Evolutionary conservation across 2,329 filamentous ascomycete species (phyloP).

Genomic region (Ophiocordyceps camponoti-rufipedis): DNA sequence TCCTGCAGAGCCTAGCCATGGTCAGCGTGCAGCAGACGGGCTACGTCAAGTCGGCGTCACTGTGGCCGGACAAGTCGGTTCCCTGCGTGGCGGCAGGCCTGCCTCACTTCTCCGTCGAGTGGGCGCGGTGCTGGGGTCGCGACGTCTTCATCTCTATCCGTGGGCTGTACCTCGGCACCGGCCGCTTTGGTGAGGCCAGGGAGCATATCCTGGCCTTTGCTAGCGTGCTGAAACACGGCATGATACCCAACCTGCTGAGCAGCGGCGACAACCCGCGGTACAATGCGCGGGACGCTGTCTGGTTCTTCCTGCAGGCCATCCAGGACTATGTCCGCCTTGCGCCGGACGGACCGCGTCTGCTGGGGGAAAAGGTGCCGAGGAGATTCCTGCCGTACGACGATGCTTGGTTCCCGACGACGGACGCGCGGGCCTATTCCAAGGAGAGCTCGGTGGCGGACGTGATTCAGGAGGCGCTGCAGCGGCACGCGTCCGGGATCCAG

Average conservation of each 20-base stretch:
- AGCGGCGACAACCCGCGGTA: slow-evolving; percentile 77
- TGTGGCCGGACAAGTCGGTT: slow-evolving; percentile 72
- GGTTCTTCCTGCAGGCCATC: slow-evolving; percentile 94
- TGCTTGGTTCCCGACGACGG: slow-evolving; percentile 73
- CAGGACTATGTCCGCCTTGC: slow-evolving; percentile 80
- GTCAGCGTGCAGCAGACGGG: slow-evolving; percentile 86
- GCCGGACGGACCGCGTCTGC: slow-evolving; percentile 54
- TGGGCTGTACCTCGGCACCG: slow-evolving; percentile 79
- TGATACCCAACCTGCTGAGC: slow-evolving; percentile 89
- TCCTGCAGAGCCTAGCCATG: slow-evolving; percentile 75
- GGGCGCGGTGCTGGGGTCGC: slow-evolving; percentile 93
- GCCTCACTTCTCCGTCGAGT: slow-evolving; percentile 83
- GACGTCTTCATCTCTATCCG: slow-evolving; percentile 94
- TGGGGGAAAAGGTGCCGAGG: slow-evolving; percentile 61
- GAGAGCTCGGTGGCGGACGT: slow-evolving; percentile 74
- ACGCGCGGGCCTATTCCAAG: slow-evolving; percentile 68
- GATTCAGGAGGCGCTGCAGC: slow-evolving; percentile 82
- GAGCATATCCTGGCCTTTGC: slow-evolving; percentile 93
- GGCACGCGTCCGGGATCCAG: slow-evolving; percentile 77
- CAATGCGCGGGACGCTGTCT: slow-evolving; percentile 89
- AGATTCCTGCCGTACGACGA: slow-evolving; percentile 93
- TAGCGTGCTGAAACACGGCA: slow-evolving; percentile 91
- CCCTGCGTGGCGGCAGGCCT: slow-evolving; percentile 81
- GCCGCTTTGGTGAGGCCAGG: slow-evolving; percentile 71
- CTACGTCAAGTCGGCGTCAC: slow-evolving; percentile 71